These are phyloP conservation scores for Aspergillus bertholletiae DNA, from an alignment of 495 filamentous ascomycete genomes.

Conservation along the genomic window DNA sequence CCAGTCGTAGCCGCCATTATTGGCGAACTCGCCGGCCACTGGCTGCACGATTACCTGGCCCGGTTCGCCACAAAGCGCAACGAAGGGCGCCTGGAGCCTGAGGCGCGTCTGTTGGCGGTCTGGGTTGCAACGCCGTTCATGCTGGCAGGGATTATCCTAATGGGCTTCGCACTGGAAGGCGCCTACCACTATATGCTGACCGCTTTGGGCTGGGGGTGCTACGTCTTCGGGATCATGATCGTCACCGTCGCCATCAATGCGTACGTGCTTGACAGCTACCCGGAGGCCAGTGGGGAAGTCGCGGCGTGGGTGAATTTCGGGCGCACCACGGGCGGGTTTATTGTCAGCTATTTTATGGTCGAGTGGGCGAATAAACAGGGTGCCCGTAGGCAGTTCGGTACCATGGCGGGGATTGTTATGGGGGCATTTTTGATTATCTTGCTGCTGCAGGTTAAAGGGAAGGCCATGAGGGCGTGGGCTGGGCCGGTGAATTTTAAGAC, in stretches of 20 bases:
- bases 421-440: constrained; percentile 39
- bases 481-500: constrained; percentile 20
- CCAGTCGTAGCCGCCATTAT: constrained; percentile 51
- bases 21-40: constrained; percentile 54
- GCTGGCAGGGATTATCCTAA: constrained; percentile 46
- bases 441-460: constrained; percentile 42
- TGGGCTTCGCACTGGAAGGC: constrained; percentile 53
- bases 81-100: constrained; percentile 54
- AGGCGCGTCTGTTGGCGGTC: constrained; percentile 53
- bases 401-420: constrained; percentile 44
- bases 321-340: constrained; percentile 45
- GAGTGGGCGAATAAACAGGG: constrained; percentile 28
- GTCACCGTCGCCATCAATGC: constrained; percentile 57
- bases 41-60: constrained; percentile 54
- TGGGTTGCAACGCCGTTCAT: constrained; percentile 49
- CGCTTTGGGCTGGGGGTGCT: constrained; percentile 51
- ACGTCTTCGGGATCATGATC: constrained; percentile 62
- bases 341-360: constrained; percentile 50
- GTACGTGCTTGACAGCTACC: constrained; percentile 59
- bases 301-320: constrained; percentile 49
- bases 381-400: constrained; percentile 42
- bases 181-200: constrained; percentile 54
- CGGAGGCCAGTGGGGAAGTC: constrained; percentile 54
- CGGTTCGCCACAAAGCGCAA: constrained; percentile 45
- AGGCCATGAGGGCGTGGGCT: constrained; percentile 32